A percentile compares a stretch with the other conserved stretches of the same genome.
These are phyloP conservation scores for Nitzschia inconspicua DNA, from an alignment of 108 stramenopile species.

Conservation along the genomic window DNA sequence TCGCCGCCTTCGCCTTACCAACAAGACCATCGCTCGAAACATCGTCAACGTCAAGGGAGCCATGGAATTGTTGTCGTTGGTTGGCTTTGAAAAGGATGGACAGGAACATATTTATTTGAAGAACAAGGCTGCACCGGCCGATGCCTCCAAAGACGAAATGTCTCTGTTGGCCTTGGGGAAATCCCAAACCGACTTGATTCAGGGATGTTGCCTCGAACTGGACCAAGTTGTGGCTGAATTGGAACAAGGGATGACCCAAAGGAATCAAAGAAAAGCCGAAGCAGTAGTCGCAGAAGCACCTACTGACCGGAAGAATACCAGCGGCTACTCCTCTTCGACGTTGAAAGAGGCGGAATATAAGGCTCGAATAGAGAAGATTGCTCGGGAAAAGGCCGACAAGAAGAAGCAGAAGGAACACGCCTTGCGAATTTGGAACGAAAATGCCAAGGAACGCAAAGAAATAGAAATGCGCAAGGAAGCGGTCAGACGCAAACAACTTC, in stretches of 20 bases:
- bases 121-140: neutral
- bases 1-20: neutral
- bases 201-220: neutral
- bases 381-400: neutral
- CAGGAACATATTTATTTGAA: neutral
- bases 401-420: too few species aligned
- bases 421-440: too few species aligned
- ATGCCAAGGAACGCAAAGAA: too few species aligned
- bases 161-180: neutral
- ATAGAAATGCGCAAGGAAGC: too few species aligned
- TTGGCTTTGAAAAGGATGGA: neutral
- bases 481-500: too few species aligned
- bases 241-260: neutral
- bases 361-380: neutral
- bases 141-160: neutral
- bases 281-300: too few species aligned
- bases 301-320: too few species aligned
- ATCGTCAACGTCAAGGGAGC: constrained; percentile 1
- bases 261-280: neutral
- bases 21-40: neutral
- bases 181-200: neutral
- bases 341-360: too few species aligned
- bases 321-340: too few species aligned
- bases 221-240: neutral
- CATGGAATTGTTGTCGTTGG: constrained; percentile 5